Conservation (phyloP, 306 rosid genomes). For the Quercus parvula region DNA sequence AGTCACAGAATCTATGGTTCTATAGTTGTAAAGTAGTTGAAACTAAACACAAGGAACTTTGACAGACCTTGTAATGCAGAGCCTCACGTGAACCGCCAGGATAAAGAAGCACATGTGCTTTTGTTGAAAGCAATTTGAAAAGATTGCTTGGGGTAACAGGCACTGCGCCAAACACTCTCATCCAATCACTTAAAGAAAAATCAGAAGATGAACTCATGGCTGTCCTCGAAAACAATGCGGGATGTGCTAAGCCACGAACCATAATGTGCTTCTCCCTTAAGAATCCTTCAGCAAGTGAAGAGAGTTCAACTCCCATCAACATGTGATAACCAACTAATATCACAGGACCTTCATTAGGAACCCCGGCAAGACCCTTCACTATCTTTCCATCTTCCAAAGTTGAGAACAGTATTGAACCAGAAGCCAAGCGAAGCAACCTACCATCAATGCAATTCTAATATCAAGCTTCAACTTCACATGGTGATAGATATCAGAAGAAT, state of each 20-base stretch:
- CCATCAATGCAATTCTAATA: conserved; percentile 16
- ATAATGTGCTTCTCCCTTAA: conserved; percentile 58
- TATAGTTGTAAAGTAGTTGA: neutral
- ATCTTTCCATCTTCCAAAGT: conserved; percentile 83
- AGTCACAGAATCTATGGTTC: neutral
- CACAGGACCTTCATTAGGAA: conserved; percentile 92
- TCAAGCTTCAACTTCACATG: conserved; percentile 7
- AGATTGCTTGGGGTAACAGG: conserved; percentile 75
- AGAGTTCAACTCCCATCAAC: conserved; percentile 67
- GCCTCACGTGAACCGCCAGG: conserved; percentile 99
- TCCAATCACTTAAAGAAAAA: conserved; percentile 45
- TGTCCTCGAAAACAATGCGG: conserved; percentile 36
- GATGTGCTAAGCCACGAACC: conserved; percentile 84
- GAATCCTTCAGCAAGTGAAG: conserved; percentile 48
- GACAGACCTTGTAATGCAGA: conserved; percentile 74
- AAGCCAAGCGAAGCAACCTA: conserved; percentile 49
- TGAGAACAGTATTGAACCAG: conserved; percentile 74
- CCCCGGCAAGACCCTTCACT: conserved; percentile 84
- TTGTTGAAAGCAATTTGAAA: conserved; percentile 59
- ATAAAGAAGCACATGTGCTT: conserved; percentile 81
- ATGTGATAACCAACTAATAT: conserved; percentile 80
- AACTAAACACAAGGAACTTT: conserved; percentile 16
- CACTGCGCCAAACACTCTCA: conserved; percentile 70
- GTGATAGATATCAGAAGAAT: neutral
- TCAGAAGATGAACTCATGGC: conserved; percentile 26